Evolutionary conservation across 352 stramenopile genomes (phyloP).

Genomic region (Blastocystis sp.): DNA sequence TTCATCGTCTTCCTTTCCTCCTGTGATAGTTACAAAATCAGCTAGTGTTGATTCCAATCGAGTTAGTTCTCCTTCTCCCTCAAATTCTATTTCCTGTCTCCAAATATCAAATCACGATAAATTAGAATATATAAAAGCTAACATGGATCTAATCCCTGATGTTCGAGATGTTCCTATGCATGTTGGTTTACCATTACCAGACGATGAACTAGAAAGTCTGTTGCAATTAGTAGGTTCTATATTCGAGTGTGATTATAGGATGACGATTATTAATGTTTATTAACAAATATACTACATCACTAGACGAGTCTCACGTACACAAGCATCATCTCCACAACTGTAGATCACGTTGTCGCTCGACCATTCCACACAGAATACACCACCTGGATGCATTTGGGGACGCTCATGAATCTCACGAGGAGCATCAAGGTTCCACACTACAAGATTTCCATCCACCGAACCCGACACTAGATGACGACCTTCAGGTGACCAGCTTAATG

Average conservation of each 20-base stretch:
- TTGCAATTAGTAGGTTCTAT: background rate
- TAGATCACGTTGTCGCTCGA: constrained; percentile 59
- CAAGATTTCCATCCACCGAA: constrained; percentile 89
- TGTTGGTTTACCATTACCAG: constrained; percentile 25
- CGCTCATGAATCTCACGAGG: constrained; percentile 70
- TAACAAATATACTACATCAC: constrained; percentile 60
- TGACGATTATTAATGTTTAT: constrained; percentile 40
- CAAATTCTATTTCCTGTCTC: background rate
- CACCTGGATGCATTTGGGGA: constrained; percentile 13
- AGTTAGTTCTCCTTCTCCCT: background rate
- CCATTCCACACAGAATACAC: constrained; percentile 66
- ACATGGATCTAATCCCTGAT: constrained; percentile 45
- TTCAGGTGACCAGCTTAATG: constrained; percentile 86
- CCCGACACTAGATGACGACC: constrained; percentile 85
- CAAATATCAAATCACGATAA: background rate
- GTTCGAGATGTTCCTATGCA: constrained; percentile 15
- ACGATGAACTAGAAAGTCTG: constrained; percentile 27
- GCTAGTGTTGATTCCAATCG: too few species aligned
- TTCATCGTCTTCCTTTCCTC: background rate
- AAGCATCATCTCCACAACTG: constrained; percentile 46
- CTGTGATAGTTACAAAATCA: background rate
- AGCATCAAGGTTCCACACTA: constrained; percentile 84
- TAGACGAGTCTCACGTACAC: constrained; percentile 39
- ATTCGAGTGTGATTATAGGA: background rate
- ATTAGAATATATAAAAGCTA: constrained; percentile 22